Conservation (phyloP, 1,284 basidiomycete genomes). For the Papiliotrema terrestris region DNA sequence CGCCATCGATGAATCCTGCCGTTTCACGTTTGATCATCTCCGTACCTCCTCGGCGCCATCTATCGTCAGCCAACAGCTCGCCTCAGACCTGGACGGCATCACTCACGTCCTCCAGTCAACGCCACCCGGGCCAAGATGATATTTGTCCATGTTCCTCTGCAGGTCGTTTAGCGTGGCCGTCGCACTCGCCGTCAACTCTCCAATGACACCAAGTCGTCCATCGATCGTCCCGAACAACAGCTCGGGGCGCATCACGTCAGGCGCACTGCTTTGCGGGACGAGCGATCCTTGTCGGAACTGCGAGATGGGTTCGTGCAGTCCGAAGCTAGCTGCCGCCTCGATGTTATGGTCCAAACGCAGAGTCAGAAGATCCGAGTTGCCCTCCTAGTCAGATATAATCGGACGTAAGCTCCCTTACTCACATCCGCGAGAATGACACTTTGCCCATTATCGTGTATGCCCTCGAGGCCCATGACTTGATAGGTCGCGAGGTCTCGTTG, state of each 20-base stretch:
- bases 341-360: conserved; percentile 46
- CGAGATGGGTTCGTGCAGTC: conserved; percentile 50
- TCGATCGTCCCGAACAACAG: conserved; percentile 74
- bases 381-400: conserved; percentile 12
- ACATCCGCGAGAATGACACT: conserved; percentile 75
- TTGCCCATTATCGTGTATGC: conserved; percentile 36
- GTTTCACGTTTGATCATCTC: conserved; percentile 57
- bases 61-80: conserved; percentile 32
- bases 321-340: conserved; percentile 46
- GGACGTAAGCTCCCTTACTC: no score
- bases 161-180: conserved; percentile 67
- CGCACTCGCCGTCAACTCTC: conserved; percentile 59
- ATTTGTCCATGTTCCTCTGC: conserved; percentile 69
- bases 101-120: conserved; percentile 64
- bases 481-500: conserved; percentile 75
- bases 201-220: conserved; percentile 75
- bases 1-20: conserved; percentile 81
- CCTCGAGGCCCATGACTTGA: conserved; percentile 51
- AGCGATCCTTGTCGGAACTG: conserved; percentile 43
- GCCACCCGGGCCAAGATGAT: conserved; percentile 59
- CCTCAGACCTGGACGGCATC: background rate
- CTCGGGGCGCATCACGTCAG: conserved; percentile 51
- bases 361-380: conserved; percentile 69
- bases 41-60: conserved; percentile 62
- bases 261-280: conserved; percentile 27